Percentiles rank a stretch among this genome's conserved stretches.
These are phyloP conservation scores for Penicillium arizonense DNA, from an alignment of 495 filamentous ascomycete genomes.

Conservation along the genomic window DNA sequence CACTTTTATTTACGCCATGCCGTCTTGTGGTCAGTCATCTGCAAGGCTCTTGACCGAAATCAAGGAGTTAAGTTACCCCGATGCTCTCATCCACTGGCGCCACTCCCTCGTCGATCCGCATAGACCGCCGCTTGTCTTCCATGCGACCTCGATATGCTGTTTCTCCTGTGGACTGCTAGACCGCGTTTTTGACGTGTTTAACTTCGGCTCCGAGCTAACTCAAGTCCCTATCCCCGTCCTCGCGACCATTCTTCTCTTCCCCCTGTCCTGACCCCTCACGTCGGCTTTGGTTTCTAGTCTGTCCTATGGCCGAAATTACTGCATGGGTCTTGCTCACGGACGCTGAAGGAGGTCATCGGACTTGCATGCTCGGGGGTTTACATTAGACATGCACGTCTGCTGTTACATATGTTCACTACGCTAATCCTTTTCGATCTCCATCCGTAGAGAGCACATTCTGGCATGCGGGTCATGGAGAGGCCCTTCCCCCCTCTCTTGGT, in stretches of 20 bases:
- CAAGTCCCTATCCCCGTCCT: slow-evolving; percentile 1
- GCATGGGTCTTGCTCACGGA: slow-evolving; percentile 12
- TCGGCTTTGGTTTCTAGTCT: slow-evolving; percentile 4
- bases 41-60: slow-evolving; percentile 6
- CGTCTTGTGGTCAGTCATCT: slow-evolving; percentile 19
- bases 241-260: background rate
- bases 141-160: slow-evolving; percentile 15
- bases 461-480: slow-evolving; percentile 23
- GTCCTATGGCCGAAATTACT: slow-evolving; percentile 15
- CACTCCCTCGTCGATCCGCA: slow-evolving; percentile 21
- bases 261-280: slow-evolving; percentile 14
- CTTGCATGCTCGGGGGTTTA: slow-evolving; percentile 13
- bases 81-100: slow-evolving; percentile 4
- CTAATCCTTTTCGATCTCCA: slow-evolving; percentile 13
- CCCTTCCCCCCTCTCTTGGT: slow-evolving; percentile 9
- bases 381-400: slow-evolving; percentile 20
- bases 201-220: background rate
- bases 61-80: slow-evolving; percentile 3
- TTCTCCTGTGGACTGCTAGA: slow-evolving; percentile 2
- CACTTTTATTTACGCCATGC: slow-evolving; percentile 30
- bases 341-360: slow-evolving; percentile 26
- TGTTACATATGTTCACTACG: slow-evolving; percentile 13
- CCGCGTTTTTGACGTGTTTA: slow-evolving; percentile 8
- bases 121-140: slow-evolving; percentile 30
- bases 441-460: slow-evolving; percentile 17